Base-by-base conservation (phyloP, 2,329 filamentous ascomycete species). In the Penicillium freii region DNA sequence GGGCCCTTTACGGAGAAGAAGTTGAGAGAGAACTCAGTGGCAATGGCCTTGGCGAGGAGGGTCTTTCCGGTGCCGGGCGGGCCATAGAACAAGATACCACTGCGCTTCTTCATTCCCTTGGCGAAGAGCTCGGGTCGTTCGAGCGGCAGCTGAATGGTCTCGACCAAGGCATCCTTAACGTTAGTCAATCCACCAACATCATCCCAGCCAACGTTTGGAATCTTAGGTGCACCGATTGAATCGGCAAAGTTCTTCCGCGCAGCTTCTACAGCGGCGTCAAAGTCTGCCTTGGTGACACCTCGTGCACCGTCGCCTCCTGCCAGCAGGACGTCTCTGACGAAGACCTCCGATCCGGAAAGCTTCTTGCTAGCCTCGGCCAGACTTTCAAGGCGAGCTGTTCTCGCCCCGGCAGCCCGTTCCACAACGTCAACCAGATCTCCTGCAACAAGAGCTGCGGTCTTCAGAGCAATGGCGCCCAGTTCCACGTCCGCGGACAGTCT, bases 31-130 rank as follows among this genome's bases (percentile, higher is more conserved):
- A 93, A 97, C 80, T 99, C 94, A 78, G 97, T 99, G 76, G 94
- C 94, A 69, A 99, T 95, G 70, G 94, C 94, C 84, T 99, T 99
- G 72, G 94, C 94, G 79, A 99, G 90, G 78, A 99, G 85, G 51
- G 94, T 99, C 84, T 99, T 99, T 91, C 94, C 94, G 70, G 94
- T 99, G 91, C 94, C 94, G 64, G 94, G 94, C 58, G 95, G 94
- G 61, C 94, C 95, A 72, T 97, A 99, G 83, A 99, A 99, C 66
- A 99, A 84, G 61, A 99, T 94, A 89, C 94, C 94, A 73, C 93
- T 96, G 42, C 93, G 87, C 79, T 97, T 97, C 83, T 97, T 97
- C 89, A 97, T 94, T 49, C 93, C 94, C 79, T 93, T 95, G 33
- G 92, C 92, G 69, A 97, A 97, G 1, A 97, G 83, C 73, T 97